phyloP scores from a whole-genome alignment of 1,284 basidiomycete species.

The Volvariella volvacea region DNA sequence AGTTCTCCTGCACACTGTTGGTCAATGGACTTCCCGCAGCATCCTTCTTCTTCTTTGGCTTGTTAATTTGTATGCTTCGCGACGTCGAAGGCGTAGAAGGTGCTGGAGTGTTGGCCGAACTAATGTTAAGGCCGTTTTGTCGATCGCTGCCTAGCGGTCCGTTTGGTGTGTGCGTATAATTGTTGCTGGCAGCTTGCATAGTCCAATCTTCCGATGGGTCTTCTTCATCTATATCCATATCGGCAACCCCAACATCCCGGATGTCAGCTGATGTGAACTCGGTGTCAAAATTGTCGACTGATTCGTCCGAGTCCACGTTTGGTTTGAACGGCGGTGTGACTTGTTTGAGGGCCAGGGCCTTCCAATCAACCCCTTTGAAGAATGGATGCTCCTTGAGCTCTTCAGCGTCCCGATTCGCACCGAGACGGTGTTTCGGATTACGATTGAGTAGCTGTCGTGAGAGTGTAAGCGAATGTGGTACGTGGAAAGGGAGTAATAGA shows the following conservation, averaged over 20 bases:
- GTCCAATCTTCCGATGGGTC: slow-evolving; percentile 73
- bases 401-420: slow-evolving; percentile 84
- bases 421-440: slow-evolving; percentile 95
- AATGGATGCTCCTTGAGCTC: slow-evolving; percentile 97
- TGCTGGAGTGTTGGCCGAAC: slow-evolving; percentile 8
- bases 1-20: slow-evolving; percentile 90
- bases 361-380: slow-evolving; percentile 92
- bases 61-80: slow-evolving; percentile 47
- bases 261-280: slow-evolving; percentile 93
- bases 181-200: slow-evolving; percentile 28
- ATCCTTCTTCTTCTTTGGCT: slow-evolving; percentile 42
- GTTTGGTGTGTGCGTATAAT: slow-evolving; percentile 54
- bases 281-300: slow-evolving; percentile 95
- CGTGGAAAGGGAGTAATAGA: slow-evolving; percentile 7
- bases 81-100: slow-evolving; percentile 6
- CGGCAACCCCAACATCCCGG: slow-evolving; percentile 60
- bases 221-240: slow-evolving; percentile 55
- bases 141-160: slow-evolving; percentile 67
- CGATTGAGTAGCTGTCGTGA: slow-evolving; percentile 82
- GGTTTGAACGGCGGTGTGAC: slow-evolving; percentile 98
- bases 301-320: slow-evolving; percentile 96
- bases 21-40: slow-evolving; percentile 65
- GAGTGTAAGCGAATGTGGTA: slow-evolving; percentile 8
- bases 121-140: slow-evolving; percentile 13
- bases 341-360: slow-evolving; percentile 80